Evolutionary conservation across 2,329 filamentous ascomycete genomes (phyloP), one percentile per base, ranked within the genome.

Genomic region (Venturiaceae sp.): DNA sequence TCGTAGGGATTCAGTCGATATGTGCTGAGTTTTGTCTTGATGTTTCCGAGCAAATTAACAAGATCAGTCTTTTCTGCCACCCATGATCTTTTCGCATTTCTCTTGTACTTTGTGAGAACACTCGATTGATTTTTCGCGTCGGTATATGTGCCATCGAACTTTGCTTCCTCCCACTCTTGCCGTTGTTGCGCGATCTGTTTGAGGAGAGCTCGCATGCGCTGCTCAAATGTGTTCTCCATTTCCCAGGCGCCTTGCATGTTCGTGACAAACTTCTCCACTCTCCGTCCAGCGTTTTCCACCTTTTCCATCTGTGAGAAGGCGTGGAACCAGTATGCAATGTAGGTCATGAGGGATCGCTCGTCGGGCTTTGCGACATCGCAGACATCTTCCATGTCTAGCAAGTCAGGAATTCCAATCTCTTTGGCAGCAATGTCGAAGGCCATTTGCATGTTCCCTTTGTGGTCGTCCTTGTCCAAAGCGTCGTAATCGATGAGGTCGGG

Each of bases 301-400:
- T 92, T 88, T 75, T 99, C 94, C 86, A 99, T 95, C 69, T 97
- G 92, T 32, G 92, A 97, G 72, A 99, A 99, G 66, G 94, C 94
- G 70, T 99, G 94, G 81, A 99, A 99, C 94, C 94, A 99, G 78
- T 99, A 99, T 63, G 94, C 94, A 66, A 99, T 99, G 73, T 99
- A 99, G 0, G 94, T 99, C 94, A 99, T 99, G 70, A 99, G 80
- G 71, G 89, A 95, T 66, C 90, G 86, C 74, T 99, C 94, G 71
- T 99, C 94, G 26, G 94, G 94, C 75, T 94, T 95, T 26, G 91
- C 83, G 30, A 99, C 92, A 70, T 99, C 94, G 71, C 90, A 96
- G 21, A 99, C 94, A 76, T 99, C 94, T 74, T 99, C 94, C 14
- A 97, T 94, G 71, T 99, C 94, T 60, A 99, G 82, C 70, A 99